Evolutionary conservation across 805 yeast genomes (phyloP), one percentile per base, ranked within the genome.

Genomic region (Wickerhamiella siamensis): DNA sequence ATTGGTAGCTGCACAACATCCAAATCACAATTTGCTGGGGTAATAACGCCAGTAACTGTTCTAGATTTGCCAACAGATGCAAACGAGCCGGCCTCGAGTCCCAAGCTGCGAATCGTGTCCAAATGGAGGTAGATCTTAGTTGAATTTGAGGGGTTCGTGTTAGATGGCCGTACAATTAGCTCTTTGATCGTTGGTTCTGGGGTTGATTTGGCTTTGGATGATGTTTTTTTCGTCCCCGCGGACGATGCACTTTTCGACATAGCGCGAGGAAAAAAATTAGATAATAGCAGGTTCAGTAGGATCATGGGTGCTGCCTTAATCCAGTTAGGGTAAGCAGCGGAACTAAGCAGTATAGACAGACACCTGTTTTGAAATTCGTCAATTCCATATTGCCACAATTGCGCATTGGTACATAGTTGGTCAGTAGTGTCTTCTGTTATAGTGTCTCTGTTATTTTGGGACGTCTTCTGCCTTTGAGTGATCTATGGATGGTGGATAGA

Each of bases 41-140:
- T 58, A 2, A 49, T 51, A 15, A 52, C 31, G 1, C 54, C 62
- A 1, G 51, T 42, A 3, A 51, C 55, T 38, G 33, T 46, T 14
- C 35, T 37, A 14, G 44, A 5, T 22, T 42, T 42, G 5, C 40
- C 29, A 3, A 58, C 31, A 2, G 44, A 39, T 2, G 55, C 50
- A 26, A 47, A 48, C 2, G 50, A 42, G 2, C 62, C 62, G 14
- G 60, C 60, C 14, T 50, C 47, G n/a, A 58, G 15, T 9, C 52
- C 54, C 29, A 41, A 34, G 2, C 35, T 35, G 15, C 58, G 32
- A n/a, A 58, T 36, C 4, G 54, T 48, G 3, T 54, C 56, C 31
- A 56, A 32, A 8, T 47, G 22, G 16, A 52, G 24, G 29, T 56
- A 57, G 1, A 50, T 50, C 33, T 57, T 55, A 31, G 48, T 40